These are phyloP conservation scores for Fraxinus albicans DNA, from an alignment of 305 asterid species.

Conservation along the genomic window DNA sequence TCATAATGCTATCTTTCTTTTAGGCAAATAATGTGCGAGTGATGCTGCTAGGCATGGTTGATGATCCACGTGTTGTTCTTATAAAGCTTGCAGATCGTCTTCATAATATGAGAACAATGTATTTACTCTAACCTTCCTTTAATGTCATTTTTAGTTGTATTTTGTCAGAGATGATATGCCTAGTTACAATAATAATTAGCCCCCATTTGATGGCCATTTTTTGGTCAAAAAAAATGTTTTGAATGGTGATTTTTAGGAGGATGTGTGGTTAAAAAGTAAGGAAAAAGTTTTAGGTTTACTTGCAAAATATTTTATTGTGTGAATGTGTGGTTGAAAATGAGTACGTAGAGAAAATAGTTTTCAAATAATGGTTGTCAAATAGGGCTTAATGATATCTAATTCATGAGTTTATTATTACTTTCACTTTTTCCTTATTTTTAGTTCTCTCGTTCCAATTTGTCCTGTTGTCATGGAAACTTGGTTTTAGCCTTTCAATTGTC, in stretches of 20 bases:
- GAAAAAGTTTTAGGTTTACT: neutral
- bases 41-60: slow-evolving; percentile 97
- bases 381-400: neutral
- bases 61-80: slow-evolving; percentile 98
- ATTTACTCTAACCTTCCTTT: slow-evolving; percentile 22
- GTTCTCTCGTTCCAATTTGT: slow-evolving; percentile 7
- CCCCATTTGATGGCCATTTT: neutral
- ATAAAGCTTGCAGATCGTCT: slow-evolving; percentile 99
- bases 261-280: neutral
- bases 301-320: too few relatives aligned
- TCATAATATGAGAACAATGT: slow-evolving; percentile 99
- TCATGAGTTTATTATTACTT: neutral
- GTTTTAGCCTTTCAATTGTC: slow-evolving; percentile 16
- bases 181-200: neutral
- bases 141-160: slow-evolving; percentile 17
- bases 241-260: neutral
- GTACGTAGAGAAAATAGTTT: neutral
- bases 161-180: slow-evolving; percentile 3
- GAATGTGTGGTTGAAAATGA: neutral
- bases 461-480: neutral
- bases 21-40: slow-evolving; percentile 94
- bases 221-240: neutral
- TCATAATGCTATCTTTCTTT: slow-evolving; percentile 21
- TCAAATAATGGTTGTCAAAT: too few relatives aligned
- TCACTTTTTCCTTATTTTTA: neutral